Percentiles rank a stretch among this genome's conserved stretches.
These are phyloP conservation scores for Gentiana straminea DNA, from an alignment of 257 asterid genomes.

Conservation along the genomic window DNA sequence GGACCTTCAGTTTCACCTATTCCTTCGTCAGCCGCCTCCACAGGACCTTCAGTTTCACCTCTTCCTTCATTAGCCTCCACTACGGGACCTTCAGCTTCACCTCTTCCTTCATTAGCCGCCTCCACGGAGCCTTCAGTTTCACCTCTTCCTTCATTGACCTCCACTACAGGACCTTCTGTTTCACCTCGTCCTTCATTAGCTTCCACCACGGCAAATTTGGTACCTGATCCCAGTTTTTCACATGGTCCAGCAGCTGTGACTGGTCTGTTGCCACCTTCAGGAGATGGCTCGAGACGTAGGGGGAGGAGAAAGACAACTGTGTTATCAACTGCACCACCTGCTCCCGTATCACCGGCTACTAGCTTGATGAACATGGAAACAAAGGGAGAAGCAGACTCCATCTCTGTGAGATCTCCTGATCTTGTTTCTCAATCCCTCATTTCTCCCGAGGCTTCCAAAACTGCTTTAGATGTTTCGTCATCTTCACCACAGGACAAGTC, in stretches of 20 bases:
- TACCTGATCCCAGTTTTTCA: no score
- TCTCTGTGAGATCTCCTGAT: slow-evolving; percentile 9
- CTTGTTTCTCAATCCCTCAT: slow-evolving; percentile 26
- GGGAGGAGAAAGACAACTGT: slow-evolving; percentile 49
- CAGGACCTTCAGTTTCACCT: slow-evolving; percentile 5
- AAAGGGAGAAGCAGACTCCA: slow-evolving; percentile 22
- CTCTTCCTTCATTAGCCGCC: slow-evolving; percentile 9
- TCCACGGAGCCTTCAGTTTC: slow-evolving; percentile 1
- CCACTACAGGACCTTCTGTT: neutral
- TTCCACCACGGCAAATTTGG: no score
- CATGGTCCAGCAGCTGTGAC: no score
- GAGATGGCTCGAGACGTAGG: slow-evolving; percentile 65
- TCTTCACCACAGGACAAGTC: slow-evolving; percentile 14
- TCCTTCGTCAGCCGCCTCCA: slow-evolving; percentile 20
- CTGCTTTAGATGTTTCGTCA: slow-evolving; percentile 13
- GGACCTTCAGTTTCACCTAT: slow-evolving; percentile 21
- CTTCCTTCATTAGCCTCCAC: slow-evolving; percentile 5
- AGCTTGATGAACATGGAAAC: slow-evolving; percentile 12
- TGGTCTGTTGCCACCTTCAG: slow-evolving; percentile 15
- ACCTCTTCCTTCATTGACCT: slow-evolving; percentile 6
- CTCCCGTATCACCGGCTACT: slow-evolving; percentile 11
- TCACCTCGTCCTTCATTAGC: slow-evolving; percentile 7
- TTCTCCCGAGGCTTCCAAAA: slow-evolving; percentile 15
- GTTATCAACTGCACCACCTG: slow-evolving; percentile 27
- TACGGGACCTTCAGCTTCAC: slow-evolving; percentile 6